Conservation (phyloP, 192 early-diverging fungal species). For the Rhizoclosmatium sp. region DNA sequence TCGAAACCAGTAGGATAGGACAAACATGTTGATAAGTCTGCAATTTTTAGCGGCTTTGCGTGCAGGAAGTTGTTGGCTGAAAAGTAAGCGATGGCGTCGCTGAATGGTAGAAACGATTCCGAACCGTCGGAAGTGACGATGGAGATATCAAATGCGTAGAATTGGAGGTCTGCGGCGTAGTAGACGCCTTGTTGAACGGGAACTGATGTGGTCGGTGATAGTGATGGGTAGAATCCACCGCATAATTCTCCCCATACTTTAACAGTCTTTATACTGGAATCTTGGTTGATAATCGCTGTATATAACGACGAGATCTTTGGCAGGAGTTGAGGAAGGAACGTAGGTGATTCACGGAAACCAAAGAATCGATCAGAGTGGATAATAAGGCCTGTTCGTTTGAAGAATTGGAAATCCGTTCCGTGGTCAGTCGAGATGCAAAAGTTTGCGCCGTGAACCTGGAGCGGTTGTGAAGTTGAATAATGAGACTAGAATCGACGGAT, state of each 20-base stretch:
- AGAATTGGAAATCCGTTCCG: not conserved
- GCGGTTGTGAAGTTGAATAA: not conserved
- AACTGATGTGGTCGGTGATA: not conserved
- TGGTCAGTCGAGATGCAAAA: not conserved
- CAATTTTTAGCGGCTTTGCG: not conserved
- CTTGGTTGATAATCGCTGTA: not conserved
- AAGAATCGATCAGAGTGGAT: not conserved
- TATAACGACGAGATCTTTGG: not conserved
- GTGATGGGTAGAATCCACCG: not conserved
- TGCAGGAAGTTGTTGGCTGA: not conserved
- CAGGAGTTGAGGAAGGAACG: not conserved
- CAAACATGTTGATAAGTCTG: not conserved
- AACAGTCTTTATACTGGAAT: not conserved
- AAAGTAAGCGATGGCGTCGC: not conserved
- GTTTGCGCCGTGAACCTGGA: conserved; percentile 2
- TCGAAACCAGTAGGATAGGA: not conserved
- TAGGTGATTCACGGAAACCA: not conserved
- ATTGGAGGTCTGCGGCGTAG: not conserved
- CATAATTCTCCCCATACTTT: conserved; percentile 2
- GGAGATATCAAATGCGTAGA: not conserved
- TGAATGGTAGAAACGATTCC: not conserved
- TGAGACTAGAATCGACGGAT: not conserved
- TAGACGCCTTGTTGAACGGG: not conserved
- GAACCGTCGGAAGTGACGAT: not conserved
- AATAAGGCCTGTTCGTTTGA: conserved; percentile 9